These are phyloP conservation scores for Pichia terricola DNA, from an alignment of 1,139 yeast species.

Conservation along the genomic window DNA sequence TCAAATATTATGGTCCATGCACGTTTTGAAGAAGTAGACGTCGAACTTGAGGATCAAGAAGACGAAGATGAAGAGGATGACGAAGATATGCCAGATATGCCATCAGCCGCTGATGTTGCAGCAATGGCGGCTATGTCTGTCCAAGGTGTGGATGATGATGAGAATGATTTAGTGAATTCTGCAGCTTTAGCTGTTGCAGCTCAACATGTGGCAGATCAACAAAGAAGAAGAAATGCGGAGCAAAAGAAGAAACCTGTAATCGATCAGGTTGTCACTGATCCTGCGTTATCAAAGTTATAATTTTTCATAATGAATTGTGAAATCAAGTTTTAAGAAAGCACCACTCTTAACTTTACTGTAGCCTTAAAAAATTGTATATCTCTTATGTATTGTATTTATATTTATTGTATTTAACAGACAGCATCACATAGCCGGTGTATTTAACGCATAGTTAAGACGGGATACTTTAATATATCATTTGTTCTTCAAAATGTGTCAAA, in stretches of 20 bases:
- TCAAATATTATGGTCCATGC: too few relatives aligned
- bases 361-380: too few relatives aligned
- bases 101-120: slow-evolving; percentile 12
- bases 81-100: slow-evolving; percentile 10
- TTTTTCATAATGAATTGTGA: too few relatives aligned
- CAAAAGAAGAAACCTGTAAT: not conserved
- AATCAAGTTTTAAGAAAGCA: too few relatives aligned
- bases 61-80: slow-evolving; percentile 10
- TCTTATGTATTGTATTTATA: too few relatives aligned
- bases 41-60: not conserved
- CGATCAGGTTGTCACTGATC: too few relatives aligned
- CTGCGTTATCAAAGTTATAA: slow-evolving; percentile 15
- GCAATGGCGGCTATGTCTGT: slow-evolving; percentile 14
- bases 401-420: too few relatives aligned
- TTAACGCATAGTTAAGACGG: too few relatives aligned
- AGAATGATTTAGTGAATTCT: slow-evolving; percentile 12
- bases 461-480: too few relatives aligned
- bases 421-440: too few relatives aligned
- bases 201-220: slow-evolving; percentile 12
- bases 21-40: not conserved
- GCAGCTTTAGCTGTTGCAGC: slow-evolving; percentile 15
- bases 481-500: too few relatives aligned
- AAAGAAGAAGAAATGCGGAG: slow-evolving; percentile 6
- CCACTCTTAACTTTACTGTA: too few relatives aligned
- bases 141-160: slow-evolving; percentile 8